Base-by-base conservation (phyloP, 345 rosid species). In the Populus simonii region DNA sequence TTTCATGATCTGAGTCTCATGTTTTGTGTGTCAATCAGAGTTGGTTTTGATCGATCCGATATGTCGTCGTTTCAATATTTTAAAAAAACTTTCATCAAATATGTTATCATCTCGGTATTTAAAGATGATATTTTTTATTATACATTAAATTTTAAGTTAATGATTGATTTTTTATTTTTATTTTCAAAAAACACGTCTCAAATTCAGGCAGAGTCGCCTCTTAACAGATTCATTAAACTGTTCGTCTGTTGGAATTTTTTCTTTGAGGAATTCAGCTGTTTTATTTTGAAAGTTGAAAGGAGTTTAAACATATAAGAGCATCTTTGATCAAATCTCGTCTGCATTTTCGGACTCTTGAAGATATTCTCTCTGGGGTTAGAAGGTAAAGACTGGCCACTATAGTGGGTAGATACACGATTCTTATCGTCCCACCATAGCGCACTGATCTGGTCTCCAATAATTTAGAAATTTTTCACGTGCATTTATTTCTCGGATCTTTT, bases 1-100 rank as follows among this genome's bases (percentile, higher is more conserved):
- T 3, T 0, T 31, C 0, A 31, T 31, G 0, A 33, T 4, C 0
- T 0, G 1, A 0, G 1, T 4, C 0, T 0, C 5, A 33, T 0
- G 6, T 33, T 33, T 33, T 33, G 0, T 5, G 0, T 33, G 5
- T 33, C 4, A 33, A 4, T 33, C 0, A 33, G 0, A 0, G 36
- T 33, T 33, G 0, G 5, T 33, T 33, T 33, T 3, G 5, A 33
- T 33, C 0, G 5, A 33, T 33, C 0, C 0, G 1, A 33, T 33
- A 33, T 33, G 0, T 33, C 0, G 0, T 33, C 6, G 1, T 33
- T 33, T 33, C 0, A 33, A 33, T 33, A 33, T 33, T 33, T 0
- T 0, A 33, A 33, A 4, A 33, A 33, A 31, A 2, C 3, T 33
- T 33, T 5, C 0, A 4, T 33, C 0, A 0, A 33, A 4, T 4